Conservation (phyloP, 371 early-diverging fungal species). For the Mucor circinelloides region DNA sequence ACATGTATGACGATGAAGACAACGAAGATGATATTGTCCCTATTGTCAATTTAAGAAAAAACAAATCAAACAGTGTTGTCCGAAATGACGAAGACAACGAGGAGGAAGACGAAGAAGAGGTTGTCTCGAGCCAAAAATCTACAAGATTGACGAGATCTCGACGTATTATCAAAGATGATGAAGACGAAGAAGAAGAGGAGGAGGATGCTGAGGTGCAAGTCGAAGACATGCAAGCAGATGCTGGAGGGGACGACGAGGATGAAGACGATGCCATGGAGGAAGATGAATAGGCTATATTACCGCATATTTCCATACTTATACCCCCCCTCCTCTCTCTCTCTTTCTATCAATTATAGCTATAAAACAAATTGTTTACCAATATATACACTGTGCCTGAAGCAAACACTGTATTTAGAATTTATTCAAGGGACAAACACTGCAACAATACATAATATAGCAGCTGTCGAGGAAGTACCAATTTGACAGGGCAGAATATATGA, state of each 20-base stretch:
- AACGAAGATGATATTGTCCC: not conserved
- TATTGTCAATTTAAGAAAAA: constrained; percentile 8
- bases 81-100: not conserved
- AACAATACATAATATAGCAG: too few species aligned
- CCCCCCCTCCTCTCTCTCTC: not conserved
- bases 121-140: not conserved
- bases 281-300: not conserved
- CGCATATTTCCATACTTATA: not conserved
- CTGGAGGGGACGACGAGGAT: not conserved
- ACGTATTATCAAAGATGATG: not conserved
- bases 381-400: not conserved
- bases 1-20: constrained; percentile 9
- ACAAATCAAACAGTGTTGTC: not conserved
- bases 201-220: not conserved
- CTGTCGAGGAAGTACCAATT: too few species aligned
- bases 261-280: constrained; percentile 2
- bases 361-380: not conserved
- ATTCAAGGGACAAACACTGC: too few species aligned
- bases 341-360: not conserved
- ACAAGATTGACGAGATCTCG: not conserved
- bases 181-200: not conserved
- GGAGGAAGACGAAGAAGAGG: not conserved
- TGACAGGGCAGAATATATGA: too few species aligned
- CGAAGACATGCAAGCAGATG: not conserved
- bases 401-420: not conserved